Conservation (phyloP, 106 monocot genomes). For the Platanthera guangdongensis region DNA sequence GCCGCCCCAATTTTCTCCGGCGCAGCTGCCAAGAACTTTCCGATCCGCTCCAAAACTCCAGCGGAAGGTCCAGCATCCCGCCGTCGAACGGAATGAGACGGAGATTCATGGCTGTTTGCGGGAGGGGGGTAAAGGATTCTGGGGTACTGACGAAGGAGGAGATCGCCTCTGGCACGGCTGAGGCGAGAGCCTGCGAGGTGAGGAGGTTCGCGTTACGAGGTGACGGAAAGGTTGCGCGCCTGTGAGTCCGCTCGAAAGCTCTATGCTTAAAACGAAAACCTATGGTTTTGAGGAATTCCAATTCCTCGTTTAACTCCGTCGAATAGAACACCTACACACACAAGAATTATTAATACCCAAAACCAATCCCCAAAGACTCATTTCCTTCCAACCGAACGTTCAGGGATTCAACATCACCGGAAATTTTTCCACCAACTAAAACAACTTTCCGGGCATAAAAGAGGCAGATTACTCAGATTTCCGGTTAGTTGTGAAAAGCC, state of each 20-base stretch:
- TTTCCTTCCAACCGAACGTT: too few relatives aligned
- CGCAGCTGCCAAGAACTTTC: conserved; percentile 25
- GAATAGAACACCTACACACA: too few relatives aligned
- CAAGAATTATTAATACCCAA: too few relatives aligned
- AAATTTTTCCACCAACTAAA: background rate
- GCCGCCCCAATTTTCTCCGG: conserved; percentile 14
- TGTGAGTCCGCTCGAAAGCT: too few relatives aligned
- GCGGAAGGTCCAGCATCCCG: background rate
- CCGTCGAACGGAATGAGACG: conserved; percentile 19
- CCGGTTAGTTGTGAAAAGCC: background rate
- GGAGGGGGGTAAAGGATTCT: conserved; percentile 12
- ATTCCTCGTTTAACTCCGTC: too few relatives aligned
- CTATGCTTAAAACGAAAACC: too few relatives aligned
- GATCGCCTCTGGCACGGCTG: conserved; percentile 11
- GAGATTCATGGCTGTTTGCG: conserved; percentile 13
- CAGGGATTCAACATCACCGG: too few relatives aligned
- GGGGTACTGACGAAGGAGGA: conserved; percentile 36
- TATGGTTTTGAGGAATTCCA: too few relatives aligned
- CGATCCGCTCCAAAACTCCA: conserved; percentile 3
- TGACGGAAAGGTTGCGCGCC: too few relatives aligned
- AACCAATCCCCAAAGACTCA: too few relatives aligned
- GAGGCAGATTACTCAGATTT: background rate
- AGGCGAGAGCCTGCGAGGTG: conserved; percentile 16
- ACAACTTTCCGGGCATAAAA: background rate
- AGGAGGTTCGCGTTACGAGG: too few relatives aligned